Base-by-base conservation (phyloP, 2,329 filamentous ascomycete genomes). In the Pseudocercospora vitis region DNA sequence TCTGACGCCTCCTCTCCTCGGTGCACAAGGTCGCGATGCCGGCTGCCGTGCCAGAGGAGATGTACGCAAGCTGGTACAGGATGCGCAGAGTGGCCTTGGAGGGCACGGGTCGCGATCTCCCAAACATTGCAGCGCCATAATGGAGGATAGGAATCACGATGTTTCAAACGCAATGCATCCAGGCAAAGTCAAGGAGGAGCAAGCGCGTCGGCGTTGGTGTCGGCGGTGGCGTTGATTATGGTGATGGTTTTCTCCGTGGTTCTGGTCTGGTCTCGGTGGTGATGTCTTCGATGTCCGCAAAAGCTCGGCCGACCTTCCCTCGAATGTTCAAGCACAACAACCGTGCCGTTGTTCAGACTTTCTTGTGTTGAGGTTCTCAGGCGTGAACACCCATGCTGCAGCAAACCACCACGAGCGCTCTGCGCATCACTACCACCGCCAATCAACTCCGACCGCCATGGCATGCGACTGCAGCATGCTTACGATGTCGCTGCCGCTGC, bases 21-120 rank as follows among this genome's bases (percentile, higher is more conserved):
- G 67, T 63, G 52, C 69, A 66, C 4, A 73, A 39, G n/a, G 67
- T 61, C 6, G 63, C 69, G 9, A 68, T 60, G 24, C 68, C 70
- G 5, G 66, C 65, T 6, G 64, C 69, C n/a, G 69, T 68, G 28
- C 70, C 70, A 33, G 69, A 71, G 11, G 68, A 69, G 49, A 70
- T 70, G 60, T 71, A 72, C 23, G 69, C 70, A 54, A 72, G 68
- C 53, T 71, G 69, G 53, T 68, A 68, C 35, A 73, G 65, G 42
- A 68, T 52, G 45, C 63, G 62, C 44, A 71, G 67, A 39, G 69
- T 67, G 24, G 61, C 68, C 50, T 63, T 65, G 14, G 70, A 71
- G 44, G 70, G 70, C 47, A 67, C 66, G 40, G 65, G 68, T 57
- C 67, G 67, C 39, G 61, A 57, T 54, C 21, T 59, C 44, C 42